phyloP scores from a whole-genome alignment of 1,284 basidiomycete genomes.

The Ceratobasidium sp. region DNA sequence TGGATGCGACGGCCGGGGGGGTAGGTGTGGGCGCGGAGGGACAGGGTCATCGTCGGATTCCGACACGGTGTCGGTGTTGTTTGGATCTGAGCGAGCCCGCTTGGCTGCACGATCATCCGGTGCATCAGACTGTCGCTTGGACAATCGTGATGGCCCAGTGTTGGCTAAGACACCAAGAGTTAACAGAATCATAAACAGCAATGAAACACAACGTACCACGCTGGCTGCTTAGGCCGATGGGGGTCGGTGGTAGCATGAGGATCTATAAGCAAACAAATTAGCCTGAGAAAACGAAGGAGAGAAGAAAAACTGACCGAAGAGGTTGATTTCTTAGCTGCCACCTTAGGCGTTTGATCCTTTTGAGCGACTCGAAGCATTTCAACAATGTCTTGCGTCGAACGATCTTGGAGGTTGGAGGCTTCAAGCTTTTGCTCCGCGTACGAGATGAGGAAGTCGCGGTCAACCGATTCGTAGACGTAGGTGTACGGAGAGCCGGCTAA shows the following conservation, averaged over 20 bases:
- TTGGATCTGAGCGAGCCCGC: neutral
- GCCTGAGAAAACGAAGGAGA: neutral
- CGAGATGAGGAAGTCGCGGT: constrained; percentile 9
- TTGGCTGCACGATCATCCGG: neutral
- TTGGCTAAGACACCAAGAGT: neutral
- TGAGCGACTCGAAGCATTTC: constrained; percentile 5
- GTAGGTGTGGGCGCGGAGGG: neutral
- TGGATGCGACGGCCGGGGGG: neutral
- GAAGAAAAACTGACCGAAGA: constrained; percentile 4
- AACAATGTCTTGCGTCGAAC: constrained; percentile 21
- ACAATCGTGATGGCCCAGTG: neutral
- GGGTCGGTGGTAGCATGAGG: neutral
- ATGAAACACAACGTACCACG: too few relatives aligned
- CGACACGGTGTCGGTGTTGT: constrained; percentile 3
- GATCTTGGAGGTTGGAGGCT: neutral
- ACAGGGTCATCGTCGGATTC: neutral
- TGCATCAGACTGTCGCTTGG: neutral
- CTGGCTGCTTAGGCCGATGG: constrained; percentile 15
- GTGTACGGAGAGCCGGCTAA: neutral
- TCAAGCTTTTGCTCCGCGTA: constrained; percentile 13
- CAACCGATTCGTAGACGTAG: constrained; percentile 13
- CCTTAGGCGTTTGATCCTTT: neutral
- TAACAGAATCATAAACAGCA: too few relatives aligned
- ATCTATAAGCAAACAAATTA: neutral
- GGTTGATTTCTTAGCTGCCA: neutral